phyloP scores from a whole-genome alignment of 768 basidiomycete genomes.

The Glaciozyma martinii region DNA sequence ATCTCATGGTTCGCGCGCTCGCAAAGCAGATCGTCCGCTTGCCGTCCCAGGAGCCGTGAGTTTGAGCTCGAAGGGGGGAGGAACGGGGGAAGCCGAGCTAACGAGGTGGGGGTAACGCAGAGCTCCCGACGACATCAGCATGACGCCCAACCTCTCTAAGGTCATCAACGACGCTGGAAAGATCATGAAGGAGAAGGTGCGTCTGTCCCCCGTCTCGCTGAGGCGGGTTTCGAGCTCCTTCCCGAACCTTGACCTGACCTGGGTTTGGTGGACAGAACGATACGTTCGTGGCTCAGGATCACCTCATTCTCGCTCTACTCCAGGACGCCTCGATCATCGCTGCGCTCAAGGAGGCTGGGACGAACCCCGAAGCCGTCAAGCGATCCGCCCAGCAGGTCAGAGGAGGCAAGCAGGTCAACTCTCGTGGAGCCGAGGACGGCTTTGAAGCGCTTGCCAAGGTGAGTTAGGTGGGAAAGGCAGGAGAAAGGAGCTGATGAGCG shows the following conservation, averaged over 20 bases:
- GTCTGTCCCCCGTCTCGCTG: slow-evolving; percentile 50
- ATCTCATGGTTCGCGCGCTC: slow-evolving; percentile 56
- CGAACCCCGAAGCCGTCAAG: slow-evolving; percentile 59
- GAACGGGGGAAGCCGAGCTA: too few species aligned
- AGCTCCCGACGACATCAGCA: slow-evolving; percentile 60
- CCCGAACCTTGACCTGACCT: too few species aligned
- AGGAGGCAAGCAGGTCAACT: slow-evolving; percentile 77
- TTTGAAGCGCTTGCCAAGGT: slow-evolving; percentile 68
- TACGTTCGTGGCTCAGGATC: slow-evolving; percentile 86
- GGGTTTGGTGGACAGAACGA: slow-evolving; percentile 49
- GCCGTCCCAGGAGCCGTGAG: slow-evolving; percentile 63
- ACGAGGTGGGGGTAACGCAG: background rate
- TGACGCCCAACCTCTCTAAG: slow-evolving; percentile 52
- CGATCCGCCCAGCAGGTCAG: slow-evolving; percentile 64
- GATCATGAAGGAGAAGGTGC: slow-evolving; percentile 64
- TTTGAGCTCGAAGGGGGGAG: too few species aligned
- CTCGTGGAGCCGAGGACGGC: slow-evolving; percentile 75
- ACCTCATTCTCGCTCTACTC: slow-evolving; percentile 73
- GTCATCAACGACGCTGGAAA: slow-evolving; percentile 67
- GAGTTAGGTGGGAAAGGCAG: slow-evolving; percentile 43
- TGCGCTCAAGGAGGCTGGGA: slow-evolving; percentile 63
- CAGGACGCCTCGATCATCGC: slow-evolving; percentile 60
- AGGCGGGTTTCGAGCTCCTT: too few species aligned
- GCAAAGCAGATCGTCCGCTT: slow-evolving; percentile 70
- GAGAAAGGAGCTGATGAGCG: background rate